These are phyloP conservation scores for Linnemannia elongata DNA, from an alignment of 192 early-diverging fungal genomes.

Conservation along the genomic window DNA sequence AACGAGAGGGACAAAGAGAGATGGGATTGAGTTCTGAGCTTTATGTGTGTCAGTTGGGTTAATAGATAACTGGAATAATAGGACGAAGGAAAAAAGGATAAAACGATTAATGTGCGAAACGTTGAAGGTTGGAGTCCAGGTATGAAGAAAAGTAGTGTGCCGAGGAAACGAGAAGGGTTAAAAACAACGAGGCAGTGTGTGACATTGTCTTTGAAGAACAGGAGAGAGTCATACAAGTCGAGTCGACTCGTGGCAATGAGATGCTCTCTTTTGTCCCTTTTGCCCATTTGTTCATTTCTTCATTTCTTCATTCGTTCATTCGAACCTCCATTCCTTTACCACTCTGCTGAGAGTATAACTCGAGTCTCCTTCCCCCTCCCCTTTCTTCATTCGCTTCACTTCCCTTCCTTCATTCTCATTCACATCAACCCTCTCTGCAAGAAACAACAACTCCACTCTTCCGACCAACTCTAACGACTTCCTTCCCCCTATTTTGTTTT, in stretches of 20 bases:
- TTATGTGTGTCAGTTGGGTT: background rate
- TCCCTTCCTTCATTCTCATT: background rate
- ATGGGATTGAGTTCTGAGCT: background rate
- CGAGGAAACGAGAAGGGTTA: background rate
- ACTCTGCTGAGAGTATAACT: no score
- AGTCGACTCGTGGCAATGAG: no score
- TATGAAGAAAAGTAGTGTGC: background rate
- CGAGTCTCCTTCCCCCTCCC: background rate
- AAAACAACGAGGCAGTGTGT: background rate
- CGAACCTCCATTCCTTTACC: no score
- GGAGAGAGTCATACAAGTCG: no score
- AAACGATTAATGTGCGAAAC: background rate
- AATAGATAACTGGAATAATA: background rate
- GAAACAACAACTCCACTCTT: background rate
- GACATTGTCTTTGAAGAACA: background rate
- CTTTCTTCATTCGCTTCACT: background rate
- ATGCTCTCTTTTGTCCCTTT: no score
- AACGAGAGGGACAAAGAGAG: background rate
- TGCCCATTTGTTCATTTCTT: background rate
- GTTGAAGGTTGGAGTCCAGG: background rate
- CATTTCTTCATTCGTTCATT: background rate
- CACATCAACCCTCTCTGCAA: background rate
- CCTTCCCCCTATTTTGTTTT: background rate
- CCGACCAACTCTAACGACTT: no score
- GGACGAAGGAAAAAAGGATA: background rate